Evolutionary conservation across 495 filamentous ascomycete genomes (phyloP).

Genomic region (Clohesyomyces aquaticus): DNA sequence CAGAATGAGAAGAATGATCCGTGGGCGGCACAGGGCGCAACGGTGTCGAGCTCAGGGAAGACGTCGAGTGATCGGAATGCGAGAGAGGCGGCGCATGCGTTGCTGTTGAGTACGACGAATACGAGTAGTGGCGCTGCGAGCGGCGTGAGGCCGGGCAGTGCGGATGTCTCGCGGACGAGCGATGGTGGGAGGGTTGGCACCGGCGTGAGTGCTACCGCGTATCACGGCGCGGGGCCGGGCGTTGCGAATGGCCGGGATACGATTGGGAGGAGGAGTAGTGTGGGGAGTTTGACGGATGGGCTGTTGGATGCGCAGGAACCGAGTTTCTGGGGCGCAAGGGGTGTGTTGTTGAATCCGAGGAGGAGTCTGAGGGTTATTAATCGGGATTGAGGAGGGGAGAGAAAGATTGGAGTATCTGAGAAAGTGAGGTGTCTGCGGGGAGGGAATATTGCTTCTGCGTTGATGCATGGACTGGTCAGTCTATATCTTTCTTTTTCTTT

Average conservation of each 20-base stretch:
- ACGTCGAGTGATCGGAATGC: constrained; percentile 12
- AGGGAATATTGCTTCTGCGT: no score
- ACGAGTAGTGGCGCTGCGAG: neutral
- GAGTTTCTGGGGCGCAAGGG: constrained; percentile 62
- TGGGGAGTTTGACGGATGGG: constrained; percentile 55
- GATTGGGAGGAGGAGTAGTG: constrained; percentile 43
- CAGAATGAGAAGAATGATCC: constrained; percentile 30
- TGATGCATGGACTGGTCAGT: no score
- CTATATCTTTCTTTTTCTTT: no score
- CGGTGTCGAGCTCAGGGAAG: constrained; percentile 21
- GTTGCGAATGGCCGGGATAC: constrained; percentile 1
- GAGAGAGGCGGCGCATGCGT: neutral
- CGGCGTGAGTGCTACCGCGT: constrained; percentile 44
- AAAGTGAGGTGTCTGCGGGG: neutral
- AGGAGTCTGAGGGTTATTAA: constrained; percentile 76
- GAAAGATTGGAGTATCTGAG: no score
- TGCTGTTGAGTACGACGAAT: constrained; percentile 6
- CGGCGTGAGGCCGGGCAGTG: neutral
- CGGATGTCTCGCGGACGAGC: neutral
- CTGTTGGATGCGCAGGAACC: constrained; percentile 67
- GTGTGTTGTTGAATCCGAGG: constrained; percentile 70
- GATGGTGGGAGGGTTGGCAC: no score
- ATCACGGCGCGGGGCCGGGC: constrained; percentile 28
- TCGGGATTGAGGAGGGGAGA: constrained; percentile 47
- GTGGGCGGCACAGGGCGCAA: constrained; percentile 20